Percentiles rank a stretch among this genome's conserved stretches.
Conservation (phyloP, 441 rosid species). For the Arabidopsis hybrid region DNA sequence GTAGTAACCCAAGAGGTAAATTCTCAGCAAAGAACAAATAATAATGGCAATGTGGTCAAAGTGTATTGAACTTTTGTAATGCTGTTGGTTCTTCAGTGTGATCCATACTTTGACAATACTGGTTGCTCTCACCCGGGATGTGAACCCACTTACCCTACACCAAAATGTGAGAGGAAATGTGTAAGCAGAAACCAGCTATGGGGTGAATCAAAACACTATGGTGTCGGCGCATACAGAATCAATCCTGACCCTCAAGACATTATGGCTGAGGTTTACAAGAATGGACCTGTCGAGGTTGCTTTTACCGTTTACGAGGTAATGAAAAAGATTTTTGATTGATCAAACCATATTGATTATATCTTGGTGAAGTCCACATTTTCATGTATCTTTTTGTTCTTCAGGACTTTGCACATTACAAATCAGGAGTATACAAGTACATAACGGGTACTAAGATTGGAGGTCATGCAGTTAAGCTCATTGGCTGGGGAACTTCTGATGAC, state of each 20-base stretch:
- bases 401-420: constrained; percentile 97
- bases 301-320: constrained; percentile 91
- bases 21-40: constrained; percentile 1
- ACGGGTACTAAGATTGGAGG: constrained; percentile 78
- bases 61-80: constrained; percentile 2
- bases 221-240: constrained; percentile 76
- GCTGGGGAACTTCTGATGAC: constrained; percentile 92
- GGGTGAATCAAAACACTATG: constrained; percentile 77
- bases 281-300: constrained; percentile 93
- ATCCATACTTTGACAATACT: constrained; percentile 82
- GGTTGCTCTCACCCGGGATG: constrained; percentile 99
- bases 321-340: constrained; percentile 13
- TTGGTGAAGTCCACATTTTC: background rate
- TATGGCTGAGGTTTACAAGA: constrained; percentile 82
- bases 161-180: constrained; percentile 82
- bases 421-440: constrained; percentile 88
- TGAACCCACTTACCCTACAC: constrained; percentile 90
- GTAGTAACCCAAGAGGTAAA: constrained; percentile 93
- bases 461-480: constrained; percentile 92
- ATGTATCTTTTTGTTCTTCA: constrained; percentile 40
- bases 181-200: constrained; percentile 73
- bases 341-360: background rate
- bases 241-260: constrained; percentile 64
- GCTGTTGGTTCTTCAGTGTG: constrained; percentile 60
- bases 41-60: background rate